Conservation (phyloP, 345 rosid species). For the Adansonia digitata region DNA sequence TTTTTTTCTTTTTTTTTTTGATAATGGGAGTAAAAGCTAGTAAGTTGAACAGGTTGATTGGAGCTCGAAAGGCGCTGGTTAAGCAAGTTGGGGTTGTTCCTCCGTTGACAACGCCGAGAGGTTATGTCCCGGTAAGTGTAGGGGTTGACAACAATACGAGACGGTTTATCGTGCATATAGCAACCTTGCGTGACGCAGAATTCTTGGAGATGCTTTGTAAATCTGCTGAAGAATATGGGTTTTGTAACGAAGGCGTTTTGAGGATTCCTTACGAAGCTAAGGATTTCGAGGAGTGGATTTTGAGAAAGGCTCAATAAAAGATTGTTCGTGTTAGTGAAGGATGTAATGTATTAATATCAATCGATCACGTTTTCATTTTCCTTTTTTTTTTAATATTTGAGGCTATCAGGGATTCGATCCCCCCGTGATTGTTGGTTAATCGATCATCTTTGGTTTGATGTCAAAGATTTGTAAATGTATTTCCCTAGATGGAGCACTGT, state of each 20-base stretch:
- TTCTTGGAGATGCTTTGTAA: conserved; percentile 28
- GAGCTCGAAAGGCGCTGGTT: background rate
- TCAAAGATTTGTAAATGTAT: background rate
- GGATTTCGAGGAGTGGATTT: conserved; percentile 37
- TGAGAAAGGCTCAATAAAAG: conserved; percentile 5
- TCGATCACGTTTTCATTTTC: too few relatives aligned
- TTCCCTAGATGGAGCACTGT: background rate
- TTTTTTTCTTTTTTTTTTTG: background rate
- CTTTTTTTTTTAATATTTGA: too few relatives aligned
- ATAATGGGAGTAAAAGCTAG: conserved; percentile 24
- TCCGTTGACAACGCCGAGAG: conserved; percentile 19
- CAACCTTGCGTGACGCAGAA: conserved; percentile 23
- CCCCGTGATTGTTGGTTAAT: too few relatives aligned
- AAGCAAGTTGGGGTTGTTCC: background rate
- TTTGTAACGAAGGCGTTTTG: conserved; percentile 26
- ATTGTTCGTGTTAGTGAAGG: conserved; percentile 7
- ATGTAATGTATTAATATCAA: background rate
- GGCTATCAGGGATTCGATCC: too few relatives aligned
- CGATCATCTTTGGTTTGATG: background rate
- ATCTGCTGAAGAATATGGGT: conserved; percentile 42
- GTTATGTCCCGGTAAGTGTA: conserved; percentile 29
- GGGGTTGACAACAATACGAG: conserved; percentile 17
- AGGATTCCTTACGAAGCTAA: conserved; percentile 30
- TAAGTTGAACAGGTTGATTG: conserved; percentile 15
- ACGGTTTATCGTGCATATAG: conserved; percentile 27